Conservation (phyloP, 2,329 filamentous ascomycete species). For the Stagonosporopsis vannaccii region DNA sequence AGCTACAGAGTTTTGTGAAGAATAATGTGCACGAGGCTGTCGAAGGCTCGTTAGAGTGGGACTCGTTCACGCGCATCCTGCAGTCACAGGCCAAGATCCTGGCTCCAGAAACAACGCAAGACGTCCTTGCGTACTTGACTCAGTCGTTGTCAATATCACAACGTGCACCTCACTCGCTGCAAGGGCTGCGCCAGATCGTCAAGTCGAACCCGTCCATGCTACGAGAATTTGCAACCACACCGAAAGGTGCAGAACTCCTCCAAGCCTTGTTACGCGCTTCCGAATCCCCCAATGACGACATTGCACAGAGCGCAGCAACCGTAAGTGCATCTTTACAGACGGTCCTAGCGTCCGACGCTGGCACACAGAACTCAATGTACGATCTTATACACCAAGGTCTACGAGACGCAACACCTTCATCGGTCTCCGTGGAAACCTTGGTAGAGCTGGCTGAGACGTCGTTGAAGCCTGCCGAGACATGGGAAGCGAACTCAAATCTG, state of each 20-base stretch:
- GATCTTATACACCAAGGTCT: slow-evolving; percentile 62
- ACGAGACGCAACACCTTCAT: slow-evolving; percentile 51
- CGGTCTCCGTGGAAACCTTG: slow-evolving; percentile 62
- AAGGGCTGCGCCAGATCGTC: slow-evolving; percentile 56
- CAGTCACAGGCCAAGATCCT: slow-evolving; percentile 44
- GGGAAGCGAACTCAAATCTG: slow-evolving; percentile 54
- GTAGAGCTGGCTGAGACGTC: slow-evolving; percentile 61
- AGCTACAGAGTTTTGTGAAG: slow-evolving; percentile 48
- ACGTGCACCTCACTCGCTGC: slow-evolving; percentile 46
- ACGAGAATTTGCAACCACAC: slow-evolving; percentile 53
- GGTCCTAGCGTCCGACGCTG: slow-evolving; percentile 46
- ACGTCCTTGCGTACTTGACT: slow-evolving; percentile 49
- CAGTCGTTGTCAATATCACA: slow-evolving; percentile 48
- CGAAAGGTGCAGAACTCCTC: slow-evolving; percentile 59
- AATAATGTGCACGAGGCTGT: slow-evolving; percentile 40
- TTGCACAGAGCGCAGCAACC: slow-evolving; percentile 54
- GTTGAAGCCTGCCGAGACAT: slow-evolving; percentile 43
- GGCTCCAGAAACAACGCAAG: slow-evolving; percentile 47
- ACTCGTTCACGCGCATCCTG: slow-evolving; percentile 46
- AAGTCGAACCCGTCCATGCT: slow-evolving; percentile 52
- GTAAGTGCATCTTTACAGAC: slow-evolving; percentile 49
- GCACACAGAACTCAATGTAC: slow-evolving; percentile 56
- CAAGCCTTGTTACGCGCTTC: slow-evolving; percentile 61
- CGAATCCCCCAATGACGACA: slow-evolving; percentile 61
- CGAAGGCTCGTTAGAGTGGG: slow-evolving; percentile 45